Evolutionary conservation across 2,329 filamentous ascomycete genomes (phyloP), one percentile per base, ranked within the genome.

Genomic region (Acarospora socialis): DNA sequence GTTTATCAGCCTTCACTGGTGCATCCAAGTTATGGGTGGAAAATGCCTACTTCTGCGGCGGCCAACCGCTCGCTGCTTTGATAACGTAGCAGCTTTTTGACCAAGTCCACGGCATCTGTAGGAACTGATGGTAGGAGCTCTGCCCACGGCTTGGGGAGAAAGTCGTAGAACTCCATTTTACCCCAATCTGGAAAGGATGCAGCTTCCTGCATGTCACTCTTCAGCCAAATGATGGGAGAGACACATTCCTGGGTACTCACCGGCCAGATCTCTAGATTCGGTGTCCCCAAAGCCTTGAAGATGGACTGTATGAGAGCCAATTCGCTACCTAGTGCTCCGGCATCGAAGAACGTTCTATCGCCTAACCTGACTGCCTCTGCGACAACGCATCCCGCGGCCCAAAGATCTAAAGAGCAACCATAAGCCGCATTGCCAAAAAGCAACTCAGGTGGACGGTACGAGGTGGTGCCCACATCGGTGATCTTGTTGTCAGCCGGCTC

Each of bases 381-480:
- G 7, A 92, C 70, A 47, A 93, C 78, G 40, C 78, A 77, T 1
- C 92, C 90, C 0, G 79, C 68, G 3, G 76, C 80, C 90, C 92
- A 98, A 57, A 95, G 73, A 53, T 98, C 90, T 3, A 95, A 66
- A 6, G 70, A 64, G 0, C 69, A 53, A 2, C 67, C 70, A 49
- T 98, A 98, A 0, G 63, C 59, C 30, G 67, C 73, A 52, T 86
- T 68, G 0, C 84, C 90, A 50, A 98, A 95, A 5, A 98, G 64
- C 1, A 86, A 70, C 49, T 98, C 92, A 0, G 90, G 90, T 0
- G 87, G 71, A 13, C 92, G 74, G 56, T 98, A 98, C 29, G 80
- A 73, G 0, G 86, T 87, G 1, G 87, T 95, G 21, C 90, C 90
- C 16, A 98, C 81, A 51, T 98, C 92, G 5, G 90, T 77, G 32